phyloP scores from a whole-genome alignment of 2,329 filamentous ascomycete genomes.

The Colletotrichum sp. region DNA sequence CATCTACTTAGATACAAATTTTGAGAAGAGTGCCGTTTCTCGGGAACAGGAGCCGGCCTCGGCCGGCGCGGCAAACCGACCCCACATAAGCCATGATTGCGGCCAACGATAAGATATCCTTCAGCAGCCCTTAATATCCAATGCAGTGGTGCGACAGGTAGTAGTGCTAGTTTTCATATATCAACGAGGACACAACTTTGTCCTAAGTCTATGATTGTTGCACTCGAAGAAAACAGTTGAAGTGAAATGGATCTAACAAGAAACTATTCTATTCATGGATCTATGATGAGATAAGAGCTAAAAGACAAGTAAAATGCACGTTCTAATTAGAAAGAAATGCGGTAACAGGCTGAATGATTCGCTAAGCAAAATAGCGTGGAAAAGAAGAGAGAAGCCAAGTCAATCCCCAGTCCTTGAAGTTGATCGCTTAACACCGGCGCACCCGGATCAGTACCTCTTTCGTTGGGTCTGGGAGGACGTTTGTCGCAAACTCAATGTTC shows the following conservation, averaged over 20 bases:
- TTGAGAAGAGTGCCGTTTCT: background rate
- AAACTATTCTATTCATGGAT: background rate
- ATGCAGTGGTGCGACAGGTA: background rate
- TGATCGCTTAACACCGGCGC: conserved; percentile 10
- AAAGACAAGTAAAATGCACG: background rate
- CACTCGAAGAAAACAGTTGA: background rate
- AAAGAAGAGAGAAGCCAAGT: background rate
- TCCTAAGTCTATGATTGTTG: no score
- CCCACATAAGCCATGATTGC: background rate
- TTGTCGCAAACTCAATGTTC: background rate
- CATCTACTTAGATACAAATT: background rate
- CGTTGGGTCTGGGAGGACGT: background rate
- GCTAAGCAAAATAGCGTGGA: background rate
- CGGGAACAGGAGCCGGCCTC: background rate
- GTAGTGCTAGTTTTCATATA: background rate
- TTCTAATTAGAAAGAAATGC: background rate
- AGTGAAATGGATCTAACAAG: background rate
- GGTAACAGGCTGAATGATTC: background rate
- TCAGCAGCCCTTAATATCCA: background rate
- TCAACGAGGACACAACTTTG: no score
- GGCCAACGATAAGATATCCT: background rate
- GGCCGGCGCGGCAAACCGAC: background rate
- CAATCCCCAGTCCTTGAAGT: background rate
- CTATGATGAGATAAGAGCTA: background rate
- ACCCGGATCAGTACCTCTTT: background rate